phyloP scores from a whole-genome alignment of 805 yeast species.

The Jamesozyma hellenica region DNA sequence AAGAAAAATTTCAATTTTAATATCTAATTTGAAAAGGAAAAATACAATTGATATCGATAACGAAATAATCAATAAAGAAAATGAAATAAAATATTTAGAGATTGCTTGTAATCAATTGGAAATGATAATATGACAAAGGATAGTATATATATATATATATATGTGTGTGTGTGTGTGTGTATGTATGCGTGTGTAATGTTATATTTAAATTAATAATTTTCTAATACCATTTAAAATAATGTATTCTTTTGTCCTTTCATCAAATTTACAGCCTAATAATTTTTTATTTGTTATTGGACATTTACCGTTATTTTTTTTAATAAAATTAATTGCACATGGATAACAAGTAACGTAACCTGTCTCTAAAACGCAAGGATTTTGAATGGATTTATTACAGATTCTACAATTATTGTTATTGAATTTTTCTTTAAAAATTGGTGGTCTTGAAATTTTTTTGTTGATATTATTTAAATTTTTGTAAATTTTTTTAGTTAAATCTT shows the following conservation, averaged over 20 bases:
- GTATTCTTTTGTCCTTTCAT: conserved; percentile 51
- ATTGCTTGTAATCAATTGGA: conserved; percentile 26
- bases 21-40: conserved; percentile 13
- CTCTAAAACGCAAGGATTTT: conserved; percentile 79
- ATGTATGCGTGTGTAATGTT: neutral
- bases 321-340: conserved; percentile 63
- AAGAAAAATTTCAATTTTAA: conserved; percentile 14
- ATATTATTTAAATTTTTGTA: conserved; percentile 38
- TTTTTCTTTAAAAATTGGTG: conserved; percentile 4
- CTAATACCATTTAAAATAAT: conserved; percentile 69
- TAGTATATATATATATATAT: too few relatives aligned
- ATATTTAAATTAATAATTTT: conserved; percentile 48
- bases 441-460: conserved; percentile 34
- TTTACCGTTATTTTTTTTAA: conserved; percentile 41
- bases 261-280: conserved; percentile 62
- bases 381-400: conserved; percentile 52
- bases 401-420: conserved; percentile 43
- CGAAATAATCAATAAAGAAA: conserved; percentile 17
- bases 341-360: conserved; percentile 89
- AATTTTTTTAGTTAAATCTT: conserved; percentile 55
- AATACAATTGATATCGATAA: conserved; percentile 21
- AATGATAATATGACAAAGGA: conserved; percentile 2
- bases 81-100: conserved; percentile 17
- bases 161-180: neutral
- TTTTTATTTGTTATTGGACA: conserved; percentile 78